Conservation (phyloP, 2,329 filamentous ascomycete species). For the Xylariaceae sp. region DNA sequence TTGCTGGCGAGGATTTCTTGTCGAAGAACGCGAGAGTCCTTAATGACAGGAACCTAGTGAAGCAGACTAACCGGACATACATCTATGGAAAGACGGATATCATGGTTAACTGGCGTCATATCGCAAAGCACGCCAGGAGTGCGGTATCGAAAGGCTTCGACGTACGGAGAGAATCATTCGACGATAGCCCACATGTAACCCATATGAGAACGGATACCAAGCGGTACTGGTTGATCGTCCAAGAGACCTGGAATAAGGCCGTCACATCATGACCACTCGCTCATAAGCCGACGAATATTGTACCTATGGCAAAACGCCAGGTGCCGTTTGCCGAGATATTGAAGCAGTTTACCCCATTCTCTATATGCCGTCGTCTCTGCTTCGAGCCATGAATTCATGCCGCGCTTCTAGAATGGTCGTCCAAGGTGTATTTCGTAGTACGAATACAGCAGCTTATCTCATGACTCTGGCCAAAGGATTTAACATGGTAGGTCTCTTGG, state of each 20-base stretch:
- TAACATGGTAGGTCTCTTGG: no score
- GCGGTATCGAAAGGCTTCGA: slow-evolving; percentile 37
- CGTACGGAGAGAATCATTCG: slow-evolving; percentile 43
- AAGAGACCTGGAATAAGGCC: slow-evolving; percentile 40
- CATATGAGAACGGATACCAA: slow-evolving; percentile 42
- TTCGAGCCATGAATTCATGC: no score
- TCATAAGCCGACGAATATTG: not conserved
- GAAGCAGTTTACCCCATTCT: no score
- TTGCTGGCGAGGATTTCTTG: slow-evolving; percentile 31
- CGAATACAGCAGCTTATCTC: no score
- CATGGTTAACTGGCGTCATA: slow-evolving; percentile 42
- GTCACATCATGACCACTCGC: slow-evolving; percentile 1
- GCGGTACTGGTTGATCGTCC: slow-evolving; percentile 48
- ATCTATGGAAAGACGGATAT: slow-evolving; percentile 46
- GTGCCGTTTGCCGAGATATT: not conserved
- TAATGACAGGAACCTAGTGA: slow-evolving; percentile 33
- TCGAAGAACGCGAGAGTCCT: slow-evolving; percentile 35
- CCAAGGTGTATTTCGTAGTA: no score
- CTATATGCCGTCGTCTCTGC: no score
- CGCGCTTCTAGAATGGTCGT: no score
- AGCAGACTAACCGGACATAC: slow-evolving; percentile 45
- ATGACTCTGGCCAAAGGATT: no score
- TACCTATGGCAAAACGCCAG: not conserved
- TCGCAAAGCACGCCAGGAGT: slow-evolving; percentile 44
- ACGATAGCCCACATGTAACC: slow-evolving; percentile 46